Evolutionary conservation across 2,329 filamentous ascomycete genomes (phyloP).

Genomic region (Aureobasidium sp.): DNA sequence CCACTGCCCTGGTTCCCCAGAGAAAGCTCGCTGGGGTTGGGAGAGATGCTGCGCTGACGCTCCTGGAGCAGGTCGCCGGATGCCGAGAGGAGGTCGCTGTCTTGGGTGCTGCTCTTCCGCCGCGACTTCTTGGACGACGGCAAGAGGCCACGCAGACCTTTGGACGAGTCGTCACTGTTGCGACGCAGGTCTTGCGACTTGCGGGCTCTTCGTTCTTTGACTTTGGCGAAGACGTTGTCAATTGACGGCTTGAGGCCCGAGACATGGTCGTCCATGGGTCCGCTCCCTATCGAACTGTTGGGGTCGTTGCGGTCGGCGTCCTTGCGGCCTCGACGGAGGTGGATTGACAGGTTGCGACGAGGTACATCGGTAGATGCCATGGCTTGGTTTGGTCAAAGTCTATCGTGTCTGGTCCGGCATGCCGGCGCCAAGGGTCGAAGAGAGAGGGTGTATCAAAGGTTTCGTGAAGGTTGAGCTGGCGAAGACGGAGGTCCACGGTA

Average conservation of each 20-base stretch:
- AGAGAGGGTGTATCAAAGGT: background rate
- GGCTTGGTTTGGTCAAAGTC: background rate
- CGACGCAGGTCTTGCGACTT: constrained; percentile 32
- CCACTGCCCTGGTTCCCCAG: constrained; percentile 36
- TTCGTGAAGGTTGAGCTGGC: background rate
- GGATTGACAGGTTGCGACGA: constrained; percentile 20
- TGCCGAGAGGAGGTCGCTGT: constrained; percentile 2
- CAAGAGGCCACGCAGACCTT: constrained; percentile 36
- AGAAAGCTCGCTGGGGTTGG: constrained; percentile 32
- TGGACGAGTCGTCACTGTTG: constrained; percentile 33
- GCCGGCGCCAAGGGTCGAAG: constrained; percentile 9
- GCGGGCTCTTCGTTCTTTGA: constrained; percentile 29
- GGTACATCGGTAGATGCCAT: constrained; percentile 17
- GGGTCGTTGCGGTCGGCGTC: constrained; percentile 22
- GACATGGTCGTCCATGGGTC: constrained; percentile 19
- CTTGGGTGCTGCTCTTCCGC: constrained; percentile 22
- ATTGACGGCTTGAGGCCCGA: constrained; percentile 25
- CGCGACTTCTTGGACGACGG: constrained; percentile 36
- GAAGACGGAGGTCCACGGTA: background rate
- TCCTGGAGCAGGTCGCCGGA: background rate
- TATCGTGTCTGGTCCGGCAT: constrained; percentile 3
- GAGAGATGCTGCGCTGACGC: constrained; percentile 2
- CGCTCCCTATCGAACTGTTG: constrained; percentile 23
- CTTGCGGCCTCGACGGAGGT: constrained; percentile 22
- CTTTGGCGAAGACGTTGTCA: constrained; percentile 34